Conservation (phyloP, 75 land plant species). For the Picea glauca region DNA sequence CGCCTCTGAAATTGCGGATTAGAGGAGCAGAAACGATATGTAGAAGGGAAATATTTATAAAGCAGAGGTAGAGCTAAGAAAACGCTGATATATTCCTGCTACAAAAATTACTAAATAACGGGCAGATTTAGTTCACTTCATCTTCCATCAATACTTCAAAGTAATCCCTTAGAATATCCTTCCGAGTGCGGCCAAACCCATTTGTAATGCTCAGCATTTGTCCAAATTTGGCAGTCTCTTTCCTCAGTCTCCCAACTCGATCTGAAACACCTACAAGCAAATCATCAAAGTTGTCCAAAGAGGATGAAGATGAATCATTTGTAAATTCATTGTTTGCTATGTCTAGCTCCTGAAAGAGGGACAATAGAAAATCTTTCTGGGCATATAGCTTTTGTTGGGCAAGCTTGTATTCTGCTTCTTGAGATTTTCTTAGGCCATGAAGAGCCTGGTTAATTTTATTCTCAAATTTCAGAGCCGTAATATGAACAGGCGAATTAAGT, state of each 20-base stretch:
- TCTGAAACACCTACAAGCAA: constrained; percentile 22
- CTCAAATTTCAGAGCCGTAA: constrained; percentile 26
- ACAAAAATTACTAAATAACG: neutral
- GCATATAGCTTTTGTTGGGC: constrained; percentile 48
- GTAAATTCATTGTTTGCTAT: constrained; percentile 31
- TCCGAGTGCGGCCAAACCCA: constrained; percentile 46
- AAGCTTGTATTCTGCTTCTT: constrained; percentile 48
- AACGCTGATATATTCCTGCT: neutral
- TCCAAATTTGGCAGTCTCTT: constrained; percentile 35
- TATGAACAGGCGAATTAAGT: constrained; percentile 8
- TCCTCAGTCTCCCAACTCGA: constrained; percentile 29
- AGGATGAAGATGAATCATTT: constrained; percentile 13
- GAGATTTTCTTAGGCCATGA: constrained; percentile 39
- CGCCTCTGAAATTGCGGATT: neutral
- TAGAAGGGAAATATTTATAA: neutral
- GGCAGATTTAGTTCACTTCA: constrained; percentile 5
- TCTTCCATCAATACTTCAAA: constrained; percentile 30
- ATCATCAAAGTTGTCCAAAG: constrained; percentile 7
- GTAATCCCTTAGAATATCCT: constrained; percentile 27
- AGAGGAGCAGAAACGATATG: neutral
- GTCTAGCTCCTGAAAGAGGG: constrained; percentile 42
- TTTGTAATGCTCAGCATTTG: constrained; percentile 47
- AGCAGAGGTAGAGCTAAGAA: no score
- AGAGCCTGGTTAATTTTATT: constrained; percentile 48
- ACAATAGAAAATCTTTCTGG: constrained; percentile 45